A percentile compares a stretch with the other conserved stretches of the same genome.
Evolutionary conservation across 768 basidiomycete species (phyloP).

Genomic region (Russula ochroleuca): DNA sequence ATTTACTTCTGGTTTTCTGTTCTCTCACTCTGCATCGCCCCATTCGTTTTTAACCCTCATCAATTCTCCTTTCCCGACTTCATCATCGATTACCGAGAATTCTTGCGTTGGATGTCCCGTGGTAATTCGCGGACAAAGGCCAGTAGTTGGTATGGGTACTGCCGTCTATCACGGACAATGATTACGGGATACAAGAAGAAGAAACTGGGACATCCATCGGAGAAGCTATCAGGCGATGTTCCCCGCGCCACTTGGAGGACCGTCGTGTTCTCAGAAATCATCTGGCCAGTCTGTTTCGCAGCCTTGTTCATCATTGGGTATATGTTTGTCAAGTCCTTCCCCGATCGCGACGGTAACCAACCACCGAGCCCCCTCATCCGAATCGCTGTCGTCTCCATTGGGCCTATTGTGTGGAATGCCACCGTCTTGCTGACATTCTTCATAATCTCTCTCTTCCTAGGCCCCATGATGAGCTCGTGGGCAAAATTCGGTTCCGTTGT

Average conservation of each 20-base stretch:
- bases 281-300: slow-evolving; percentile 75
- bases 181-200: slow-evolving; percentile 99
- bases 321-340: slow-evolving; percentile 93
- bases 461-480: slow-evolving; percentile 83
- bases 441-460: slow-evolving; percentile 88
- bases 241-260: slow-evolving; percentile 86
- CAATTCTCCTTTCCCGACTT: slow-evolving; percentile 97
- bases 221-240: slow-evolving; percentile 92
- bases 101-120: slow-evolving; percentile 98
- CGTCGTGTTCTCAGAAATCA: slow-evolving; percentile 78
- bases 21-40: slow-evolving; percentile 89
- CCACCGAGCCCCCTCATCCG: slow-evolving; percentile 85
- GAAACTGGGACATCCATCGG: slow-evolving; percentile 94
- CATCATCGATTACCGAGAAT: slow-evolving; percentile 98
- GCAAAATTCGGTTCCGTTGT: slow-evolving; percentile 87
- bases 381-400: slow-evolving; percentile 82
- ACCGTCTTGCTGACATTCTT: slow-evolving; percentile 80
- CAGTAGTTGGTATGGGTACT: slow-evolving; percentile 99
- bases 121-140: slow-evolving; percentile 95
- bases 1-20: slow-evolving; percentile 99
- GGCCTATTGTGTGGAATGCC: slow-evolving; percentile 95
- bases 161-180: slow-evolving; percentile 92
- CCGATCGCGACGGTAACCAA: slow-evolving; percentile 52
- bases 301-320: slow-evolving; percentile 78
- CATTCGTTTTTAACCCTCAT: slow-evolving; percentile 99